phyloP scores from a whole-genome alignment of 768 basidiomycete species.

The Paxillus ammoniavirescens region DNA sequence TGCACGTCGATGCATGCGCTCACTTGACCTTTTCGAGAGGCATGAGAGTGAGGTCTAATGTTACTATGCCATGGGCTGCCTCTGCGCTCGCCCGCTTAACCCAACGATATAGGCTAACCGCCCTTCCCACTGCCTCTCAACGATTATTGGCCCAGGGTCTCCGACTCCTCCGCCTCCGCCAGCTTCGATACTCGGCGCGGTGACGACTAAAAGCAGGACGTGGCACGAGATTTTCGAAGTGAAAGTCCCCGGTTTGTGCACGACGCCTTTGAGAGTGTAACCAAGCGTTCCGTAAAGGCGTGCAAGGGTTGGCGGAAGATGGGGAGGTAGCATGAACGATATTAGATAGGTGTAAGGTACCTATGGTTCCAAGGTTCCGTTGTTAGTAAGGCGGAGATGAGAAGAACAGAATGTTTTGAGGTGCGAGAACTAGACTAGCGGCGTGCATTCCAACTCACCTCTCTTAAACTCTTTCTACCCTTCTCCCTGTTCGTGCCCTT shows the following conservation, averaged over 20 bases:
- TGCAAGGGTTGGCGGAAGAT: slow-evolving; percentile 75
- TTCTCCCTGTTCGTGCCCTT: slow-evolving; percentile 30
- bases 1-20: slow-evolving; percentile 68
- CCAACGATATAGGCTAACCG: slow-evolving; percentile 82
- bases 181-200: slow-evolving; percentile 76
- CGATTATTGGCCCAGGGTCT: slow-evolving; percentile 74
- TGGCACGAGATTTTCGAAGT: slow-evolving; percentile 68
- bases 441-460: slow-evolving; percentile 44
- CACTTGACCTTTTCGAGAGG: slow-evolving; percentile 82
- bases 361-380: slow-evolving; percentile 37
- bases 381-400: not conserved
- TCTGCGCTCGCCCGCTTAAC: slow-evolving; percentile 56
- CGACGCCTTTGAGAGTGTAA: slow-evolving; percentile 80
- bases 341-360: slow-evolving; percentile 95
- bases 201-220: slow-evolving; percentile 73
- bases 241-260: slow-evolving; percentile 86
- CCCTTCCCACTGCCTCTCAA: slow-evolving; percentile 90
- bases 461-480: slow-evolving; percentile 90
- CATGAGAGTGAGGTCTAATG: slow-evolving; percentile 76
- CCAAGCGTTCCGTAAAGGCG: slow-evolving; percentile 73
- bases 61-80: slow-evolving; percentile 53
- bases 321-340: slow-evolving; percentile 81
- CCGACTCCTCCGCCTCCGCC: slow-evolving; percentile 46
- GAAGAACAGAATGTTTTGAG: not conserved
- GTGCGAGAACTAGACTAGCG: not conserved